Evolutionary conservation across 306 rosid species (phyloP).

Genomic region (Cicer cuneatum): DNA sequence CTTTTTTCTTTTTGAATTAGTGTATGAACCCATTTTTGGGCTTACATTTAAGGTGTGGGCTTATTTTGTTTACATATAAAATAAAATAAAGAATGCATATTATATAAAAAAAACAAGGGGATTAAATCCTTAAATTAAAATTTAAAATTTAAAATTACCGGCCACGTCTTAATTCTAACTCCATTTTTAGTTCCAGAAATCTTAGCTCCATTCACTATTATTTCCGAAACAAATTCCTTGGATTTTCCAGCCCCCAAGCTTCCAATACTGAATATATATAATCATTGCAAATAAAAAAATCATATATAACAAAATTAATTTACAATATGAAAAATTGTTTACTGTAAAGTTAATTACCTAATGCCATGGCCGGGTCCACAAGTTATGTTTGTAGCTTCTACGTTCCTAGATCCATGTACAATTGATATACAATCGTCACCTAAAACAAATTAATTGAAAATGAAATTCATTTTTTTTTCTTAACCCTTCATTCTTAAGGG

Average conservation of each 20-base stretch:
- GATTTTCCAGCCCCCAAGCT: slow-evolving; percentile 68
- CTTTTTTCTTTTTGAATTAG: no score
- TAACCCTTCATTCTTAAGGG: no score
- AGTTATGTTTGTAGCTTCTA: slow-evolving; percentile 60
- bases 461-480: not conserved
- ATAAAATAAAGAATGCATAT: no score
- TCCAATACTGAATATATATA: slow-evolving; percentile 62
- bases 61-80: no score
- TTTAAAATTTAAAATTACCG: slow-evolving; percentile 47
- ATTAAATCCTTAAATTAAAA: no score
- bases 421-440: slow-evolving; percentile 94
- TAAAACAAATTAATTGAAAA: slow-evolving; percentile 32
- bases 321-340: not conserved
- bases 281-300: slow-evolving; percentile 19
- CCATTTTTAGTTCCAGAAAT: slow-evolving; percentile 77
- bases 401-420: slow-evolving; percentile 64
- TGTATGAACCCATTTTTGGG: no score
- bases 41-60: no score
- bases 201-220: slow-evolving; percentile 68
- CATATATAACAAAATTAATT: not conserved
- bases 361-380: slow-evolving; percentile 97
- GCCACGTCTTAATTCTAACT: slow-evolving; percentile 88
- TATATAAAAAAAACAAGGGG: no score
- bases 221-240: slow-evolving; percentile 60
- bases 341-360: slow-evolving; percentile 53